Evolutionary conservation across 805 yeast genomes (phyloP).

Genomic region (Pichia rugopelliculosa): DNA sequence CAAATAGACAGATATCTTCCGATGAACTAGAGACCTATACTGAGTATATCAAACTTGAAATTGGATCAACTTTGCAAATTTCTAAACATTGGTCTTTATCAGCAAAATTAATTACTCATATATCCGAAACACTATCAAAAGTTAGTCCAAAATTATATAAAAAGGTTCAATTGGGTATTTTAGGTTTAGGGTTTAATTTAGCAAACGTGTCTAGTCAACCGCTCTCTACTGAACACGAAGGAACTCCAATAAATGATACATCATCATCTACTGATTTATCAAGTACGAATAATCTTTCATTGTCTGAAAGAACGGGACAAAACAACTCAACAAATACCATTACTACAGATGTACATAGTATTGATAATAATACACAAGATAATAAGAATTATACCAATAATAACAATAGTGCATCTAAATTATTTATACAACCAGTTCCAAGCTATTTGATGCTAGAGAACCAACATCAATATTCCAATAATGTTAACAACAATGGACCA

Average conservation of each 20-base stretch:
- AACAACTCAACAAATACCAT: not conserved
- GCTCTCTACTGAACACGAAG: not conserved
- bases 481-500: too few relatives aligned
- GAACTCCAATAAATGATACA: not conserved
- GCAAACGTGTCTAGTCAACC: not conserved
- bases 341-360: not conserved
- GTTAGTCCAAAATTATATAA: slow-evolving; percentile 36
- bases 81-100: slow-evolving; percentile 47
- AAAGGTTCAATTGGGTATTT: slow-evolving; percentile 31
- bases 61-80: slow-evolving; percentile 42
- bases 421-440: not conserved
- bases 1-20: slow-evolving; percentile 10
- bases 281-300: not conserved
- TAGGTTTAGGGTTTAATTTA: slow-evolving; percentile 12
- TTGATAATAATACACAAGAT: not conserved
- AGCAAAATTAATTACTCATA: slow-evolving; percentile 38
- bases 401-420: not conserved
- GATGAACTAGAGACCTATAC: slow-evolving; percentile 37
- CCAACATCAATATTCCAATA: not conserved
- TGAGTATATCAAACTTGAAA: slow-evolving; percentile 42
- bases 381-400: not conserved
- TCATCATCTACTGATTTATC: not conserved
- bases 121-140: slow-evolving; percentile 37
- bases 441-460: not conserved
- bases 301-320: not conserved